A percentile compares a stretch with the other conserved stretches of the same genome.
phyloP scores from a whole-genome alignment of 2,329 filamentous ascomycete species.

The Beauveria sp. region DNA sequence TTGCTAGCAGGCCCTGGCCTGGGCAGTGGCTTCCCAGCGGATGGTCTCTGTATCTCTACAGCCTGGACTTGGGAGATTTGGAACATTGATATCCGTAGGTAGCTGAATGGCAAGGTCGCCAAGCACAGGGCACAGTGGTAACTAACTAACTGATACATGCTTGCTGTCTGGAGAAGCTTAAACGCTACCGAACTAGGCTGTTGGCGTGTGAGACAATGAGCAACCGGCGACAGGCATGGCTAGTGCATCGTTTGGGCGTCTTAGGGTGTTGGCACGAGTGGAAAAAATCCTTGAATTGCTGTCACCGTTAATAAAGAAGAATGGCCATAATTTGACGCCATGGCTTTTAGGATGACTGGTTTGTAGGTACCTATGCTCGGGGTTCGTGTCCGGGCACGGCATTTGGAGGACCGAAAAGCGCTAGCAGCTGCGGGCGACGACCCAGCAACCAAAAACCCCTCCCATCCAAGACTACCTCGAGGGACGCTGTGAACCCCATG shows the following conservation, averaged over 20 bases:
- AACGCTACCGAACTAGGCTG: background rate
- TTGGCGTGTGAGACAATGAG: conserved; percentile 1
- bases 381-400: background rate
- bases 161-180: background rate
- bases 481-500: background rate
- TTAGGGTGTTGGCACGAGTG: background rate
- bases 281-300: background rate
- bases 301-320: background rate
- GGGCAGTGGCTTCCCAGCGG: background rate
- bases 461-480: background rate
- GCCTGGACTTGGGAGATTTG: background rate
- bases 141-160: too few species aligned
- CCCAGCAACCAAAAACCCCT: background rate
- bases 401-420: conserved; percentile 1
- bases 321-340: background rate
- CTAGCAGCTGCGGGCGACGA: background rate
- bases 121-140: background rate
- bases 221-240: background rate
- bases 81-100: too few species aligned
- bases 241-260: background rate
- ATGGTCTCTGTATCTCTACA: too few species aligned
- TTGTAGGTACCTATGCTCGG: background rate
- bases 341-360: background rate
- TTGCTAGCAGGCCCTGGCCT: background rate
- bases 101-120: background rate